Conservation (phyloP, 2,329 filamentous ascomycete species). For the Penicillium concentricum region DNA sequence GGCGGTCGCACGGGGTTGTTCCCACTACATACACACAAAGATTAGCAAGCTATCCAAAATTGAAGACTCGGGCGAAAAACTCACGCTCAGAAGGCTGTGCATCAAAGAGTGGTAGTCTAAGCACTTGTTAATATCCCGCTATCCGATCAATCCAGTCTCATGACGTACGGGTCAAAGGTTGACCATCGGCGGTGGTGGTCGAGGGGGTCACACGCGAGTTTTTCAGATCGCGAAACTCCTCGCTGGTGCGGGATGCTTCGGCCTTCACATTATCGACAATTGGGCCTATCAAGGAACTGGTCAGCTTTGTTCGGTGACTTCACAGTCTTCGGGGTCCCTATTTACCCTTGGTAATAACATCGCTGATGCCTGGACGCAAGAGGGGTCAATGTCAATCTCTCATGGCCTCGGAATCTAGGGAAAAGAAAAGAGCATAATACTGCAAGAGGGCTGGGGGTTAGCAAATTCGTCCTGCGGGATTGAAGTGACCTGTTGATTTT, state of each 20-base stretch:
- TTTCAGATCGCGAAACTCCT: conserved; percentile 60
- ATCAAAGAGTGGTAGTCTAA: conserved; percentile 65
- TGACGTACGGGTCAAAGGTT: conserved; percentile 60
- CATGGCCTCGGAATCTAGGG: background rate
- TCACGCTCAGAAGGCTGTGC: conserved; percentile 63
- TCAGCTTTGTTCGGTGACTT: conserved; percentile 18
- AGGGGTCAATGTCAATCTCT: conserved; percentile 18
- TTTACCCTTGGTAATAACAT: conserved; percentile 29
- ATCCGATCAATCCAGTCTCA: background rate
- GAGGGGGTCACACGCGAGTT: conserved; percentile 54
- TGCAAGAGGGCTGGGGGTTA: conserved; percentile 13
- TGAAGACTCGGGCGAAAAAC: conserved; percentile 23
- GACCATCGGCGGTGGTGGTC: conserved; percentile 58
- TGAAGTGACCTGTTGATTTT: conserved; percentile 6
- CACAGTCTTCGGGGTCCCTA: background rate
- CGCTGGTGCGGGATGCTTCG: conserved; percentile 55
- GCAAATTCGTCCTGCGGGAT: conserved; percentile 1
- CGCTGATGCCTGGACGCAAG: conserved; percentile 21
- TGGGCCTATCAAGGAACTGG: conserved; percentile 43
- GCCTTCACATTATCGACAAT: conserved; percentile 57
- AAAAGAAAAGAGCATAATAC: conserved; percentile 12
- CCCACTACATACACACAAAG: conserved; percentile 52
- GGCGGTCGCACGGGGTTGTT: conserved; percentile 63
- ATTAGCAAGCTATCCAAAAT: conserved; percentile 3
- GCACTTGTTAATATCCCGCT: conserved; percentile 15